These are phyloP conservation scores for Hygrocybe coccinea DNA, from an alignment of 768 basidiomycete species.

Conservation along the genomic window DNA sequence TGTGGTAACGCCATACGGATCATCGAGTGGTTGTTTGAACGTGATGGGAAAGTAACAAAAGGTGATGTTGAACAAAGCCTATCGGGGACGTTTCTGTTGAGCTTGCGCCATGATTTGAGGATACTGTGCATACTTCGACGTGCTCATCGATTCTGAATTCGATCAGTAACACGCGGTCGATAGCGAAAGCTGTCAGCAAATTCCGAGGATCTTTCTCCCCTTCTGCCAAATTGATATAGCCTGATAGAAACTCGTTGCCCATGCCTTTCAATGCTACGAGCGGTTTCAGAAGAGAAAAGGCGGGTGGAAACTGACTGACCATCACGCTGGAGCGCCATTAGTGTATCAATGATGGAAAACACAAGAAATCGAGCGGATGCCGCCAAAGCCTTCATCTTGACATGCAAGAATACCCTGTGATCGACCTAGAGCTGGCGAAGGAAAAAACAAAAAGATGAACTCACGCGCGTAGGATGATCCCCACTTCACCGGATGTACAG, in stretches of 20 bases:
- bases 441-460: conserved; percentile 7
- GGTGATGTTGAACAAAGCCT: conserved; percentile 91
- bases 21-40: conserved; percentile 88
- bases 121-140: conserved; percentile 59
- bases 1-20: conserved; percentile 86
- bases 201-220: conserved; percentile 98
- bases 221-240: conserved; percentile 78
- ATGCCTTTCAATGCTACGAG: conserved; percentile 60
- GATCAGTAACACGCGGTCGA: conserved; percentile 77
- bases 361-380: conserved; percentile 80
- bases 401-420: conserved; percentile 64
- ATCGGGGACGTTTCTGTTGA: background rate
- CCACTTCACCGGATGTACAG: conserved; percentile 61
- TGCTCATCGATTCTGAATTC: conserved; percentile 77
- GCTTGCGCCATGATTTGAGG: background rate
- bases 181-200: conserved; percentile 82
- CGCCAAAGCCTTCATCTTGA: conserved; percentile 76
- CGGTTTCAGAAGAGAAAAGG: conserved; percentile 2
- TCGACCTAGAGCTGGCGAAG: background rate
- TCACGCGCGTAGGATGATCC: conserved; percentile 59
- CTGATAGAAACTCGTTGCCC: conserved; percentile 66
- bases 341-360: conserved; percentile 72
- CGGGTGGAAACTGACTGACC: conserved; percentile 36
- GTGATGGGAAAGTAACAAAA: conserved; percentile 99
- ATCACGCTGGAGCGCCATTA: conserved; percentile 67